Conservation (phyloP, 2,329 filamentous ascomycete species). For the Fusarium pseudonygamai region DNA sequence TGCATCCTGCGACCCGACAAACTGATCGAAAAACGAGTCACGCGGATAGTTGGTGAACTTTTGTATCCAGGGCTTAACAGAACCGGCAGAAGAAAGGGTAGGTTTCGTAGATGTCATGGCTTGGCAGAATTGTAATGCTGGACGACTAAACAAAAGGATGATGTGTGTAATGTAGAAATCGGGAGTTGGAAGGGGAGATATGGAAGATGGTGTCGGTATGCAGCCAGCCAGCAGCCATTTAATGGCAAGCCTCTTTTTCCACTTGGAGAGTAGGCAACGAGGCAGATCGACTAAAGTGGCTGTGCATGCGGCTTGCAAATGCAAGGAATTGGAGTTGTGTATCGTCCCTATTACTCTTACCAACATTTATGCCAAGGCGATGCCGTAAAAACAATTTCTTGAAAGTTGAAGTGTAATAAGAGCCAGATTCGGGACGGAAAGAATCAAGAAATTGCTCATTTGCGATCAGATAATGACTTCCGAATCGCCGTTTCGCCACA, state of each 20-base stretch:
- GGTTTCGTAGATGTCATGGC: background rate
- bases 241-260: background rate
- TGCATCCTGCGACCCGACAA: background rate
- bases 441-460: too few species aligned
- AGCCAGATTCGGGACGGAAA: too few species aligned
- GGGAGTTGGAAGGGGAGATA: background rate
- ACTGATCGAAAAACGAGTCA: background rate
- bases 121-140: fast-evolving
- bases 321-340: too few species aligned
- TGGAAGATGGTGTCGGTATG: background rate
- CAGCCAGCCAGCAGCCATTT: background rate
- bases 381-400: too few species aligned
- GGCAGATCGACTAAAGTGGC: background rate
- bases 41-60: background rate
- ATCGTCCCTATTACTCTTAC: background rate
- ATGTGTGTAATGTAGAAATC: fast-evolving
- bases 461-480: background rate
- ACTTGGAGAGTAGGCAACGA: background rate
- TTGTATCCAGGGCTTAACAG: background rate
- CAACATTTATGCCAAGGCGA: background rate
- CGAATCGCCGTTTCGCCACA: background rate
- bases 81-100: background rate
- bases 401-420: fast-evolving
- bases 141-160: fast-evolving
- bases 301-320: background rate